These are phyloP conservation scores for Aspergillus piperis DNA, from an alignment of 2,329 filamentous ascomycete genomes.

Conservation along the genomic window DNA sequence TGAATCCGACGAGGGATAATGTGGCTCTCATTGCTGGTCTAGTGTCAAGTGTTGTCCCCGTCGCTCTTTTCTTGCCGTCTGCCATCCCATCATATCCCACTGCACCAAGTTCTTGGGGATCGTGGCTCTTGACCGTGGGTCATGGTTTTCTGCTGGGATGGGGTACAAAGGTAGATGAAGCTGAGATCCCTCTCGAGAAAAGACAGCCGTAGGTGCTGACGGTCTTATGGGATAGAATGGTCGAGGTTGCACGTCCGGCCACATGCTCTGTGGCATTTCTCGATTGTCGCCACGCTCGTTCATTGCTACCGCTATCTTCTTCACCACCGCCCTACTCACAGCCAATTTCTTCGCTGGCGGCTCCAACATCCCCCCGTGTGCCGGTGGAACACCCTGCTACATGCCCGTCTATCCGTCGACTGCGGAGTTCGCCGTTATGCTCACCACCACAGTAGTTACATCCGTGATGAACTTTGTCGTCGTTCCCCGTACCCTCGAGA, in stretches of 20 bases:
- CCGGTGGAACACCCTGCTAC: conserved; percentile 47
- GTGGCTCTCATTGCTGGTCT: conserved; percentile 51
- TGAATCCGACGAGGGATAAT: conserved; percentile 44
- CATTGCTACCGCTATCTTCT: conserved; percentile 50
- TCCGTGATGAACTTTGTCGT: conserved; percentile 37
- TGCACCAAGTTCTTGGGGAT: conserved; percentile 35
- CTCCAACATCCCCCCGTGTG: conserved; percentile 44
- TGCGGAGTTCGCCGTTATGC: conserved; percentile 38
- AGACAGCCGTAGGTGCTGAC: background rate
- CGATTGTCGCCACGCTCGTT: conserved; percentile 53
- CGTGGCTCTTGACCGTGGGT: conserved; percentile 42
- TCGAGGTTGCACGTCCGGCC: conserved; percentile 57
- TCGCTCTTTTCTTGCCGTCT: conserved; percentile 47
- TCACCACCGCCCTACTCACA: conserved; percentile 46
- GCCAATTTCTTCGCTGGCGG: conserved; percentile 39
- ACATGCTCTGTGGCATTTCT: conserved; percentile 57
- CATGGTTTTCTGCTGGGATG: conserved; percentile 51
- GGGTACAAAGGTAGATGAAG: conserved; percentile 52
- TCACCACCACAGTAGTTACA: conserved; percentile 31
- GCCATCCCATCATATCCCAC: conserved; percentile 48
- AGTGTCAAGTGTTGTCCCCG: conserved; percentile 45
- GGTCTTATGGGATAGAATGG: conserved; percentile 36
- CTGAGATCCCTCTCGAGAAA: background rate
- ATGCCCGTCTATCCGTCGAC: conserved; percentile 46
- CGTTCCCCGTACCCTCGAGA: conserved; percentile 32